Conservation (phyloP, 2,329 filamentous ascomycete genomes). For the Mollisia scopiformis region DNA sequence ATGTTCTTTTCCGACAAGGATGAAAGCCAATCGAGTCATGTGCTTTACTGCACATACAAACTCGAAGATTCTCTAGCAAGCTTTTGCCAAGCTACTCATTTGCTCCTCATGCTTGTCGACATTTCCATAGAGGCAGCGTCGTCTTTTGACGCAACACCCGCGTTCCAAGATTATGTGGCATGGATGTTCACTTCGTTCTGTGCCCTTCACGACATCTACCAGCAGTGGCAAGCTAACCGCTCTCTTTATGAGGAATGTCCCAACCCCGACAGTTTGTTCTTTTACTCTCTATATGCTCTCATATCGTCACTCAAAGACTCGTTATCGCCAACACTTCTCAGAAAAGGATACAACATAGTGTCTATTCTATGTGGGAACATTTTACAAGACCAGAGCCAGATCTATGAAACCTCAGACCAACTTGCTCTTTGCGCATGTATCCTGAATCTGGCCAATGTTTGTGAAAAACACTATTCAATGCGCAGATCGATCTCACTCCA, state of each 20-base stretch:
- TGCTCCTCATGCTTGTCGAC: conserved; percentile 34
- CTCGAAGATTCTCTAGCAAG: conserved; percentile 25
- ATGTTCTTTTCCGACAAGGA: conserved; percentile 9
- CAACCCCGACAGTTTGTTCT: conserved; percentile 11
- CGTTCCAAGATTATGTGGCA: conserved; percentile 36
- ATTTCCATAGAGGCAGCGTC: conserved; percentile 30
- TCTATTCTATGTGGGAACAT: conserved; percentile 32
- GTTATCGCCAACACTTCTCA: conserved; percentile 28
- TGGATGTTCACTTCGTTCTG: conserved; percentile 38
- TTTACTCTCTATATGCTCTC: conserved; percentile 29
- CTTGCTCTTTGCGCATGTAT: conserved; percentile 26
- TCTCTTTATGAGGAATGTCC: conserved; percentile 16
- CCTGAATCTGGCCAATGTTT: conserved; percentile 29
- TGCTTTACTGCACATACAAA: conserved; percentile 29
- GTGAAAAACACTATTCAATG: conserved; percentile 27
- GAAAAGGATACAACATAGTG: conserved; percentile 35
- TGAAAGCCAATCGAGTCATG: background rate
- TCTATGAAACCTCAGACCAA: conserved; percentile 19
- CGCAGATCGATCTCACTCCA: conserved; percentile 23
- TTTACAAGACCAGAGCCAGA: conserved; percentile 19
- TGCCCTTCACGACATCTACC: conserved; percentile 26
- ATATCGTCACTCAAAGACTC: conserved; percentile 23
- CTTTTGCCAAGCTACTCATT: conserved; percentile 30
- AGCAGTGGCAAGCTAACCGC: conserved; percentile 19
- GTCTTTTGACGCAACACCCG: conserved; percentile 31